A percentile compares a stretch with the other conserved stretches of the same genome.
Conservation (phyloP, 2,329 filamentous ascomycete genomes). For the Trichoderma koningiopsis region DNA sequence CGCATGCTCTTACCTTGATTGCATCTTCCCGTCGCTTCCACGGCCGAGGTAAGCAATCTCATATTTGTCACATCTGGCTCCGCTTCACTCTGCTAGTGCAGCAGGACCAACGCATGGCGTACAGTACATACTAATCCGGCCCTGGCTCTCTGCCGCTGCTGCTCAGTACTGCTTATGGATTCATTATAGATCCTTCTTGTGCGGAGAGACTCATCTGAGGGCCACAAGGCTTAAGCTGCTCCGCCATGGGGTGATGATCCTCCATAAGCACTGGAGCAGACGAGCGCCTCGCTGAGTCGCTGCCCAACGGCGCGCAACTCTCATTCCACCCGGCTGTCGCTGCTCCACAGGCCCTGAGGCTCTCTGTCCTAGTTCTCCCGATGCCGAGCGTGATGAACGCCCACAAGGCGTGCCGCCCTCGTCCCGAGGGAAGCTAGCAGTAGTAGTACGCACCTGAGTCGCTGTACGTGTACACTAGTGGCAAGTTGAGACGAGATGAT, state of each 20-base stretch:
- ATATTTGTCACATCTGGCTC: conserved; percentile 1
- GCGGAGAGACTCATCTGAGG: neutral
- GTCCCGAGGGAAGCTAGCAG: conserved; percentile 17
- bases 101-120: neutral
- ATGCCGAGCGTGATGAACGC: conserved; percentile 2
- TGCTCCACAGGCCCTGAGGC: conserved; percentile 1
- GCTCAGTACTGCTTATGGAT: conserved; percentile 7
- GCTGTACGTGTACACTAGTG: neutral
- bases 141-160: neutral
- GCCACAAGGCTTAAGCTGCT: conserved; percentile 14
- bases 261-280: neutral
- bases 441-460: neutral
- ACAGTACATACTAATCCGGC: neutral
- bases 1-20: neutral
- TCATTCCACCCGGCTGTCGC: conserved; percentile 9
- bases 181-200: neutral
- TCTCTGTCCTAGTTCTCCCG: conserved; percentile 10
- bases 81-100: neutral
- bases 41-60: conserved; percentile 14
- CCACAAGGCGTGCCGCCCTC: conserved; percentile 20
- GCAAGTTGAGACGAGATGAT: neutral
- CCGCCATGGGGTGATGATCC: neutral
- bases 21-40: conserved; percentile 16
- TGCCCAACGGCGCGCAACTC: conserved; percentile 12
- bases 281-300: conserved; percentile 2